Percentiles rank a stretch among this genome's conserved stretches.
Conservation (phyloP, 2,329 filamentous ascomycete genomes). For the Calonectria pseudoreteaudii region DNA sequence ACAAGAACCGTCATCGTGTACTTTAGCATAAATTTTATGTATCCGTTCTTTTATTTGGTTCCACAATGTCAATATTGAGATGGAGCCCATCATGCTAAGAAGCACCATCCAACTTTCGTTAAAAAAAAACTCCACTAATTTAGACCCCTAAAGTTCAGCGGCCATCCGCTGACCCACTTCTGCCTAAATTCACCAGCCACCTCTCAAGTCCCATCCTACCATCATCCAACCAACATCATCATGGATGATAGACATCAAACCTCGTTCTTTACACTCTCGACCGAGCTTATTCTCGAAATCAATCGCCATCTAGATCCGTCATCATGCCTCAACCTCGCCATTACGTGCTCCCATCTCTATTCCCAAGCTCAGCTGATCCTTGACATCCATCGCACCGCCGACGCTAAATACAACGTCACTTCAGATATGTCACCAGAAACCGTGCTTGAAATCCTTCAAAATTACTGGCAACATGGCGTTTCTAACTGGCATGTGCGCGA, state of each 20-base stretch:
- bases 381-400: conserved; percentile 13
- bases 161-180: not conserved
- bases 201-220: not conserved
- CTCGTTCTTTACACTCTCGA: not conserved
- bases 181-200: not conserved
- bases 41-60: not conserved
- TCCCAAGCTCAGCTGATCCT: not conserved
- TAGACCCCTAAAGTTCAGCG: too few relatives aligned
- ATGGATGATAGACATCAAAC: not conserved
- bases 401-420: not conserved
- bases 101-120: not conserved
- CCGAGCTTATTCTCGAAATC: conserved; percentile 23
- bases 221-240: not conserved
- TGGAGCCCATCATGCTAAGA: not conserved
- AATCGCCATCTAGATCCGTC: not conserved
- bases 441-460: not conserved
- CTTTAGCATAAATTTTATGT: not conserved
- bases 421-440: conserved; percentile 20
- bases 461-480: not conserved
- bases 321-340: conserved; percentile 8
- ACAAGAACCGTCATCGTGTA: not conserved
- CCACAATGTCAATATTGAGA: not conserved
- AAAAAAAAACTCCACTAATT: not conserved
- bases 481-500: conserved; percentile 31
- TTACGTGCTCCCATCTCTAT: conserved; percentile 26